These are phyloP conservation scores for Dalechampia spathulata DNA, from an alignment of 441 rosid genomes.

Conservation along the genomic window DNA sequence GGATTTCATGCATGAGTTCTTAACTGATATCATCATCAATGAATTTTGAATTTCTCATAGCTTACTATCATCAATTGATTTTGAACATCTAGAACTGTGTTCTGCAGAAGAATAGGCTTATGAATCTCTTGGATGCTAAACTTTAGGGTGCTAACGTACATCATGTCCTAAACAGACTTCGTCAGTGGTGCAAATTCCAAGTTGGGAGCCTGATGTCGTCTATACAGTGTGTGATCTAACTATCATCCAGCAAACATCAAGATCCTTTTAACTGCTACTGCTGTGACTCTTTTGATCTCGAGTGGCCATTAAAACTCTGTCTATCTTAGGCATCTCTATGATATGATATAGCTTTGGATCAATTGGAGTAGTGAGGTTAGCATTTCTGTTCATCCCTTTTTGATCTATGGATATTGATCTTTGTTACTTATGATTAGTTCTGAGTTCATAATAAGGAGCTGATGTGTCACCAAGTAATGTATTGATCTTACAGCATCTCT, in stretches of 20 bases:
- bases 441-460: not conserved
- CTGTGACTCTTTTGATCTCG: not conserved
- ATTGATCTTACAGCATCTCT: too few relatives aligned
- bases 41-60: too few relatives aligned
- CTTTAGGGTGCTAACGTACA: not conserved
- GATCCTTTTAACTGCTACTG: not conserved
- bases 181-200: not conserved
- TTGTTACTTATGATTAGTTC: not conserved
- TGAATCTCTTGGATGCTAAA: not conserved
- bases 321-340: not conserved
- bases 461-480: not conserved
- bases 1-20: not conserved
- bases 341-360: not conserved
- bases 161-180: not conserved
- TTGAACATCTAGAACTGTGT: not conserved
- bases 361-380: not conserved
- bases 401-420: not conserved
- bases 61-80: too few relatives aligned
- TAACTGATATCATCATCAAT: too few relatives aligned
- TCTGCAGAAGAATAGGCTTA: not conserved
- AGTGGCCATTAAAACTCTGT: not conserved
- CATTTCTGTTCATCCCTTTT: not conserved
- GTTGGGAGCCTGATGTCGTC: not conserved
- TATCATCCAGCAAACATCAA: not conserved
- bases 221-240: not conserved